Conservation (phyloP, 2,329 filamentous ascomycete species). For the Exophiala alcalophila region DNA sequence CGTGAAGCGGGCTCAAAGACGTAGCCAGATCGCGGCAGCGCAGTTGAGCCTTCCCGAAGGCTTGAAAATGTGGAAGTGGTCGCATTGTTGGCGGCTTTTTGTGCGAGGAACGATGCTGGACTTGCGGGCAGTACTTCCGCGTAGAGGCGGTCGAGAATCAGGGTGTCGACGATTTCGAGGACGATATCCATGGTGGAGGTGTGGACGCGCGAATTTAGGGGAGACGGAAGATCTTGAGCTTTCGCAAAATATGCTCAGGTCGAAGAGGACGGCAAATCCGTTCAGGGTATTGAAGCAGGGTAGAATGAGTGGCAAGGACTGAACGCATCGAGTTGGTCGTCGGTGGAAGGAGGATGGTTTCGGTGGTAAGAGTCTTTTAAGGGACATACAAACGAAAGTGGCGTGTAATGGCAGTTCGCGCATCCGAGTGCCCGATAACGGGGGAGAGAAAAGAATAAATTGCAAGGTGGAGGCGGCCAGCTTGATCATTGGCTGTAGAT, state of each 20-base stretch:
- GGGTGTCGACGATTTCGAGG: conserved; percentile 80
- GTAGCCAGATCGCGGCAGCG: conserved; percentile 51
- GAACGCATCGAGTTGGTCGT: too few species aligned
- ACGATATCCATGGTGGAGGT: conserved; percentile 77
- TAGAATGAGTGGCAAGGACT: too few species aligned
- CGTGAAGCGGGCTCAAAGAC: conserved; percentile 68
- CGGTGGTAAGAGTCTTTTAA: too few species aligned
- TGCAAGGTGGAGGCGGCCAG: conserved; percentile 9
- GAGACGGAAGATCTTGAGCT: too few species aligned
- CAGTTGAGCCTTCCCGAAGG: conserved; percentile 40
- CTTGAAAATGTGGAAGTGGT: conserved; percentile 55
- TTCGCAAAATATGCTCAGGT: too few species aligned
- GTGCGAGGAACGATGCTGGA: conserved; percentile 52
- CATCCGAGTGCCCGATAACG: conserved; percentile 10
- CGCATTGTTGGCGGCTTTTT: conserved; percentile 51
- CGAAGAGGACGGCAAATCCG: too few species aligned
- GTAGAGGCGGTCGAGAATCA: conserved; percentile 76
- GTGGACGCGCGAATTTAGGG: too few species aligned
- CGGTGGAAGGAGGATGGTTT: too few species aligned
- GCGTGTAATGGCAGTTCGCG: conserved; percentile 8
- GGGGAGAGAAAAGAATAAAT: too few species aligned
- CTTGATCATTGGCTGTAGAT: neutral
- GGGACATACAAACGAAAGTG: too few species aligned
- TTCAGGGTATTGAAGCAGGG: too few species aligned
- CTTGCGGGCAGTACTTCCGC: conserved; percentile 64